A percentile compares a stretch with the other conserved stretches of the same genome.
Conservation (phyloP, 2,329 filamentous ascomycete genomes). For the Gaeumannomyces tritici region DNA sequence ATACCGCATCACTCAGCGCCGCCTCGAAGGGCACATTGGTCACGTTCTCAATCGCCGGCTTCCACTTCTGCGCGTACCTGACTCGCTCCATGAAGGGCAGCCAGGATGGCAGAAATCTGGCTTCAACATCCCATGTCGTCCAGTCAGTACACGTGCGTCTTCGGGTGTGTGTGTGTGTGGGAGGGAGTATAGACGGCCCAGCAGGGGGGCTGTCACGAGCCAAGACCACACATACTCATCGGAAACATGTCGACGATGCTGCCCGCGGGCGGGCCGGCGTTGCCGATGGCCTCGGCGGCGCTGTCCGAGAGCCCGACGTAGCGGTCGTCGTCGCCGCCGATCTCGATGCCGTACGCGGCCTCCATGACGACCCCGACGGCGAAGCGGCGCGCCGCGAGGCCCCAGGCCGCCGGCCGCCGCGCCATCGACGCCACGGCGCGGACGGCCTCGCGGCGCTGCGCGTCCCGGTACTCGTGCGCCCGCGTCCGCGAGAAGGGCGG, state of each 20-base stretch:
- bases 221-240: constrained; percentile 2
- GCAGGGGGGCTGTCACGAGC: too few relatives aligned
- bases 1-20: constrained; percentile 1
- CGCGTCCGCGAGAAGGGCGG: constrained; percentile 29
- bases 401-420: constrained; percentile 1
- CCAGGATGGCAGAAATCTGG: constrained; percentile 5
- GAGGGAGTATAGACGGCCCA: too few relatives aligned
- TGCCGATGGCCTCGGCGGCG: constrained; percentile 5
- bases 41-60: constrained; percentile 10
- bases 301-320: constrained; percentile 13
- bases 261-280: constrained; percentile 7
- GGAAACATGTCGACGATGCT: constrained; percentile 7
- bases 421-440: constrained; percentile 1
- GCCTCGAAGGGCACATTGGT: constrained; percentile 15
- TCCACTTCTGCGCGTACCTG: constrained; percentile 2
- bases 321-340: constrained; percentile 12
- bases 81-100: constrained; percentile 4
- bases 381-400: constrained; percentile 8
- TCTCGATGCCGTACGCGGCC: constrained; percentile 14
- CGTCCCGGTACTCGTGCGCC: constrained; percentile 18
- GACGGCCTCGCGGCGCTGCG: constrained; percentile 12
- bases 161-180: too few relatives aligned
- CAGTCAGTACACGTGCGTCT: not conserved
- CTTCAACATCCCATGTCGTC: not conserved
- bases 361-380: constrained; percentile 16